These are phyloP conservation scores for Rhipidocladum racemiflorum DNA, from an alignment of 176 grass and related monocot genomes.

Conservation along the genomic window DNA sequence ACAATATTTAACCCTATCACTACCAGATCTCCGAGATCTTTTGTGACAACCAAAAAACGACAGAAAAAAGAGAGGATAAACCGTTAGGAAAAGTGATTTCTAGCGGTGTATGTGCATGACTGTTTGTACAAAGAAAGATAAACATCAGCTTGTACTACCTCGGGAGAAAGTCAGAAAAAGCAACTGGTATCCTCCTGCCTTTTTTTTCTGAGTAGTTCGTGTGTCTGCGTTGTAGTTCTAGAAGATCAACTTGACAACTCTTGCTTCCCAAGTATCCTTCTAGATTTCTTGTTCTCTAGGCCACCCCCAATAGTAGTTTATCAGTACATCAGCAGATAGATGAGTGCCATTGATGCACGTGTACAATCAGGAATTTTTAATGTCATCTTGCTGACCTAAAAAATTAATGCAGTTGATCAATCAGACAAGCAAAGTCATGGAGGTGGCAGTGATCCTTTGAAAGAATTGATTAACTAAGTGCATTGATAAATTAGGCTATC, in stretches of 20 bases:
- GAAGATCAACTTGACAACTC: neutral
- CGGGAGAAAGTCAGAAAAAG: no score
- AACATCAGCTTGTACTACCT: neutral
- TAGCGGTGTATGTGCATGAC: neutral
- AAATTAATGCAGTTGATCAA: neutral
- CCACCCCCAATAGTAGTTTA: neutral
- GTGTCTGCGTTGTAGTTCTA: neutral
- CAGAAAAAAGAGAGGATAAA: no score
- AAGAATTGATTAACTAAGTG: neutral
- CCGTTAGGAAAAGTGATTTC: no score
- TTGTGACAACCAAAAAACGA: no score
- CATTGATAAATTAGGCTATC: neutral
- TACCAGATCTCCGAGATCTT: no score
- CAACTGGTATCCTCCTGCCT: neutral
- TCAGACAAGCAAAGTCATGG: neutral
- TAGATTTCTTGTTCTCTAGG: neutral
- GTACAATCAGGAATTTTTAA: neutral
- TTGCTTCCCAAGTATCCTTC: constrained; percentile 3
- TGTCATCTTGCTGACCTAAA: neutral
- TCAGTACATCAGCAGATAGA: neutral
- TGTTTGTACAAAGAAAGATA: neutral
- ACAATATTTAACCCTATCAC: neutral
- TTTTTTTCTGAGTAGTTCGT: neutral
- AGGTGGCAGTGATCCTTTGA: neutral
- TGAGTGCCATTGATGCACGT: neutral